These are phyloP conservation scores for Phlyctochytrium arcticum DNA, from an alignment of 192 early-diverging fungal species.

Conservation along the genomic window DNA sequence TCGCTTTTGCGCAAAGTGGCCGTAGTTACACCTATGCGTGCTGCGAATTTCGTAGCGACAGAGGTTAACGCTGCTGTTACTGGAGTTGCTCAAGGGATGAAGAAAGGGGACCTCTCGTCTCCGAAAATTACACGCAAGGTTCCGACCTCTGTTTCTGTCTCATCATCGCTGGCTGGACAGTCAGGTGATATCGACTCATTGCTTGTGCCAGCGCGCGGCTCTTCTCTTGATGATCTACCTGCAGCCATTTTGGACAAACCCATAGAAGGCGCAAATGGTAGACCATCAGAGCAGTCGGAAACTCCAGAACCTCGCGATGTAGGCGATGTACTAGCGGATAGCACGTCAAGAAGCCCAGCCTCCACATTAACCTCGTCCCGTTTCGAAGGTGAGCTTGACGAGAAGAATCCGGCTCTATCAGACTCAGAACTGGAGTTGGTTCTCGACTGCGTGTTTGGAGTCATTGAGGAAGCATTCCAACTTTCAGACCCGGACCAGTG, in stretches of 20 bases:
- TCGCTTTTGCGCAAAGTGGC: slow-evolving; percentile 26
- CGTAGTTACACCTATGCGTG: slow-evolving; percentile 18
- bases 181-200: neutral
- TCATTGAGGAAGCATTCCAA: slow-evolving; percentile 46
- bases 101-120: neutral
- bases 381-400: neutral
- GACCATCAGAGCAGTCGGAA: too few relatives aligned
- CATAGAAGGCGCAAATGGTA: neutral
- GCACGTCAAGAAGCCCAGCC: neutral
- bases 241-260: neutral
- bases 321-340: neutral
- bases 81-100: slow-evolving; percentile 4
- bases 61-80: slow-evolving; percentile 12
- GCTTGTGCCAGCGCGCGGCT: neutral
- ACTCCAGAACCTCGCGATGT: neutral
- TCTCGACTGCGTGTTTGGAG: slow-evolving; percentile 38
- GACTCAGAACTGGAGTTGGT: slow-evolving; percentile 35
- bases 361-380: neutral
- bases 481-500: slow-evolving; percentile 37
- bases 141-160: neutral
- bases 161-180: neutral
- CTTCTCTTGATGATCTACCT: neutral
- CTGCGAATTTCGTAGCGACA: slow-evolving; percentile 9
- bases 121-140: neutral
- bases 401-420: slow-evolving; percentile 10